phyloP scores from a whole-genome alignment of 1,284 basidiomycete species.

The Anthracocystis walkeri region DNA sequence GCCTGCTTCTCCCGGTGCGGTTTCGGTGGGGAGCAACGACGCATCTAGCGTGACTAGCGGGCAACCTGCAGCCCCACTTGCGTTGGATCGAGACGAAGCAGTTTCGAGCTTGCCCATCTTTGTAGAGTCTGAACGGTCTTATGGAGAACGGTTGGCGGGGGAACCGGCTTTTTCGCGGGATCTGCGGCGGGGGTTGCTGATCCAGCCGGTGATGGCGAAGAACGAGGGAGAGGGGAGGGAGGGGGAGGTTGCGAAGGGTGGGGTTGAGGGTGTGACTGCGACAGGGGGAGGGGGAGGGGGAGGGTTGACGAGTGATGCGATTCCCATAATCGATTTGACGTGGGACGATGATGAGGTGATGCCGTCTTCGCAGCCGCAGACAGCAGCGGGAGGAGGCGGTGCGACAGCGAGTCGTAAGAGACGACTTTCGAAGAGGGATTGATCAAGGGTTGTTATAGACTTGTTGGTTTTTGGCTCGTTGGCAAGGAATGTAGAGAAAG shows the following conservation, averaged over 20 bases:
- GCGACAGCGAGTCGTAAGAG: conserved; percentile 13
- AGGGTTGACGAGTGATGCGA: conserved; percentile 19
- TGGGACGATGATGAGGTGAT: conserved; percentile 43
- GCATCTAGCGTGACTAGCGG: neutral
- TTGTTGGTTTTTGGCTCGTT: neutral
- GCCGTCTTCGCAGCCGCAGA: conserved; percentile 3
- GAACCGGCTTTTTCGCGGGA: conserved; percentile 52
- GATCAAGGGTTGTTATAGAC: neutral
- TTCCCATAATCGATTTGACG: conserved; percentile 44
- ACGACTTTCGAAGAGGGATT: conserved; percentile 36
- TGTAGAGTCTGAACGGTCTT: conserved; percentile 49
- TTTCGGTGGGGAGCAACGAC: conserved; percentile 17
- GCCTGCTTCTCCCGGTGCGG: conserved; percentile 18
- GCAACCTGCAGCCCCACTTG: neutral
- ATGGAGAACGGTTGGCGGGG: conserved; percentile 44
- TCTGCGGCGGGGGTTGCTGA: conserved; percentile 36
- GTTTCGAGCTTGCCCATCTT: conserved; percentile 15
- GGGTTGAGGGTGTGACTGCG: neutral
- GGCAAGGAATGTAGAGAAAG: no score
- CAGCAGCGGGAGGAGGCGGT: neutral
- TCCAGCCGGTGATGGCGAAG: conserved; percentile 1
- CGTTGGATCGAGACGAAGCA: neutral
- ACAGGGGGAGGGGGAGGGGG: neutral
- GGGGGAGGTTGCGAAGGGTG: neutral
- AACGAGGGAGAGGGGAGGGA: neutral